These are phyloP conservation scores for Somion occarium DNA, from an alignment of 1,284 basidiomycete species.

Conservation along the genomic window DNA sequence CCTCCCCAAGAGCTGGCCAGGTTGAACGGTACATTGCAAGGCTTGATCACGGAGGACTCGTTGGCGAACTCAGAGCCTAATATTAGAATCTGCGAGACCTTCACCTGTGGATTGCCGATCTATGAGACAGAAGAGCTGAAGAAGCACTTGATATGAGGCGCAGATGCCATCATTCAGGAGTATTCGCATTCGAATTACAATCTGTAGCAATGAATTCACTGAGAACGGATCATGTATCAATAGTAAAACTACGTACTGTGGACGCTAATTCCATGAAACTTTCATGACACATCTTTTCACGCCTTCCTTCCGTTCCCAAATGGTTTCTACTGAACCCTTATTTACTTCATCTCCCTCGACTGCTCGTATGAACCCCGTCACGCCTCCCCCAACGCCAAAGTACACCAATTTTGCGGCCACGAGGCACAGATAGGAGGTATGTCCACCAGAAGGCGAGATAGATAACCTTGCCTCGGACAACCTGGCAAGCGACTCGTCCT, in stretches of 20 bases:
- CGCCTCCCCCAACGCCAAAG: slow-evolving; percentile 93
- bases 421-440: slow-evolving; percentile 43
- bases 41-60: slow-evolving; percentile 9
- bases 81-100: slow-evolving; percentile 25
- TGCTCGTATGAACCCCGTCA: slow-evolving; percentile 65
- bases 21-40: slow-evolving; percentile 20
- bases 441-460: slow-evolving; percentile 4
- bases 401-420: slow-evolving; percentile 91
- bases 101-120: slow-evolving; percentile 24
- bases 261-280: slow-evolving; percentile 41
- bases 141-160: background rate
- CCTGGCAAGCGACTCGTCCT: slow-evolving; percentile 8
- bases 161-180: background rate
- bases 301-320: slow-evolving; percentile 57
- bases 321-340: slow-evolving; percentile 37
- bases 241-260: too few relatives aligned
- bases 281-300: slow-evolving; percentile 65
- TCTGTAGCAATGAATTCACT: too few relatives aligned
- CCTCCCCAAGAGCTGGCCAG: slow-evolving; percentile 20
- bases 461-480: slow-evolving; percentile 8
- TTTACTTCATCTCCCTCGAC: slow-evolving; percentile 38
- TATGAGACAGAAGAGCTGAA: slow-evolving; percentile 18
- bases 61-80: slow-evolving; percentile 15
- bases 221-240: too few relatives aligned
- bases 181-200: too few relatives aligned